Base-by-base conservation (phyloP, 2,329 filamentous ascomycete species). In the Sarocladium brachiariae region DNA sequence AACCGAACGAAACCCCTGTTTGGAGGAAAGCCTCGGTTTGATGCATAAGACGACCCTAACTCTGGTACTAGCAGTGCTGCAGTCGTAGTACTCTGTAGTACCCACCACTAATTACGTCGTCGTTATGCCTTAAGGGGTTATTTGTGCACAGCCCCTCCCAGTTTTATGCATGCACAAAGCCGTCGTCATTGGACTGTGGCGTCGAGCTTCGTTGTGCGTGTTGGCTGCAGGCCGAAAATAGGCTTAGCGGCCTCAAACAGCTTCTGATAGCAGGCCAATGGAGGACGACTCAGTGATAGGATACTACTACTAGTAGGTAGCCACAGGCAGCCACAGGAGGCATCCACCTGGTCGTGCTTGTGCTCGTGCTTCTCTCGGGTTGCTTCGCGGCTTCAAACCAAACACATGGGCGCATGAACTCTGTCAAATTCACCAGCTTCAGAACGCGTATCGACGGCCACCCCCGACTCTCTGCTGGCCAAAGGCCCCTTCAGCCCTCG, bases 301-400 rank as follows among this genome's bases (percentile, higher is more conserved):
- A 11, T 14, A 23, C 9, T 14, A 39, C 16, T 8, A 7, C n/a
- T 11, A n/a, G n/a, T n/a, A 14, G 8, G 39, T 10, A 43, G 39
- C 39, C 39, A 43, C 39, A 47, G 43, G 43, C 43, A 47, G 43
- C 43, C 43, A 47, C 43, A 47, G 43, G 43, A 47, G 43, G 25
- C 43, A 33, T 30, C 43, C 43, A 47, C 43, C 35, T 21, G 39
- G 4, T 19, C 19, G 27, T 33, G 27, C 27, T 30, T 30, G 27
- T 30, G 27, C 43, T 31, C 21, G 43, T 47, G 25, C 39, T 21
- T 11, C 39, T 45, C 19, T 21, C 21, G 37, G 25, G 24, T 47
- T 33, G 43, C 27, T 47, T 47, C 43, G 43, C 43, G 43, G 39
- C 25, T 16, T 47, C 43, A 19, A 23, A 31, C 43, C 43, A 47